Conservation (phyloP, 1,284 basidiomycete species). For the Boletus mariae region DNA sequence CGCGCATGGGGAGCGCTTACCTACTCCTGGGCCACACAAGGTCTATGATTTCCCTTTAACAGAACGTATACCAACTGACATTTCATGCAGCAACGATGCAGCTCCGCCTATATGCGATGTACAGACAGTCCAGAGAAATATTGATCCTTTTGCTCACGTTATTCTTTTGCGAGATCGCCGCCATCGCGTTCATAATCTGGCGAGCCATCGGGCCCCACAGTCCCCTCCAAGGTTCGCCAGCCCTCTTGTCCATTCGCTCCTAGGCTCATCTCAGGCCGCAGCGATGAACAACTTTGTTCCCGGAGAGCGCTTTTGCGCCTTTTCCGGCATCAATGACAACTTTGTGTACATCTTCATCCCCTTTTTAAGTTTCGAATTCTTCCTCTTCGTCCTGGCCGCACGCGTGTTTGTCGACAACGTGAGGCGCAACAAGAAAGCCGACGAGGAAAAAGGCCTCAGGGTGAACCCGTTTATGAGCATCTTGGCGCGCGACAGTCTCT, state of each 20-base stretch:
- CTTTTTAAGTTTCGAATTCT: slow-evolving; percentile 28
- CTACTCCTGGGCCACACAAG: slow-evolving; percentile 33
- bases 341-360: slow-evolving; percentile 32
- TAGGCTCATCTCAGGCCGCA: slow-evolving; percentile 5
- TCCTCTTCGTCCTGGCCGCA: slow-evolving; percentile 25
- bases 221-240: slow-evolving; percentile 18
- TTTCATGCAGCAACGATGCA: slow-evolving; percentile 28
- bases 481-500: slow-evolving; percentile 29
- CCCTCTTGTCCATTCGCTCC: not conserved
- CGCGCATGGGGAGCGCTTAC: slow-evolving; percentile 33
- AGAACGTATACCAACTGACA: not conserved
- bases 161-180: slow-evolving; percentile 27
- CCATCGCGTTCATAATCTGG: slow-evolving; percentile 28
- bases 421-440: not conserved
- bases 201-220: slow-evolving; percentile 25
- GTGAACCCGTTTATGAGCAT: slow-evolving; percentile 25
- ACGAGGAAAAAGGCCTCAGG: slow-evolving; percentile 1
- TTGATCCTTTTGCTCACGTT: slow-evolving; percentile 16
- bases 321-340: slow-evolving; percentile 18
- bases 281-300: not conserved
- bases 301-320: slow-evolving; percentile 16
- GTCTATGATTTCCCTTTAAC: slow-evolving; percentile 12
- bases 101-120: slow-evolving; percentile 33
- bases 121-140: slow-evolving; percentile 20
- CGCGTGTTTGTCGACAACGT: slow-evolving; percentile 17